A percentile compares a stretch with the other conserved stretches of the same genome.
These are phyloP conservation scores for Plasmodium knowlesi DNA, from an alignment of 169 alveolate genomes.

Conservation along the genomic window DNA sequence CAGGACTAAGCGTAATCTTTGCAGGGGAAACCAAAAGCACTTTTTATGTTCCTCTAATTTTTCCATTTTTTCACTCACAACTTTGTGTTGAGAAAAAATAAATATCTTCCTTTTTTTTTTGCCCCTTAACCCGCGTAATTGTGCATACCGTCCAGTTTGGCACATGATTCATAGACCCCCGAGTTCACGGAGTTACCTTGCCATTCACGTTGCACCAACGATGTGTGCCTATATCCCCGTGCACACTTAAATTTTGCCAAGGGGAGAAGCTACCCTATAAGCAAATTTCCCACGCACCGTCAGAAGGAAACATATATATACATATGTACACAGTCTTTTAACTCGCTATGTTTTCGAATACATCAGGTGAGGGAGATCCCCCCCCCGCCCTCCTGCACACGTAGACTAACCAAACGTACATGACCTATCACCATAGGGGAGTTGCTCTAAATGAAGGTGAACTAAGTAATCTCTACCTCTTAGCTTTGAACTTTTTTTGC, in stretches of 20 bases:
- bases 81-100: background rate
- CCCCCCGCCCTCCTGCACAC: background rate
- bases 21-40: background rate
- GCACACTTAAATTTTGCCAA: background rate
- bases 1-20: background rate
- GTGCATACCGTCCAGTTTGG: background rate
- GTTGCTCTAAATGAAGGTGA: background rate
- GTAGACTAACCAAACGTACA: background rate
- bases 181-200: background rate
- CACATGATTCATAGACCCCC: background rate
- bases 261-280: background rate
- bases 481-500: background rate
- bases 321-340: background rate
- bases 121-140: background rate
- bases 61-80: background rate
- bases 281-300: background rate
- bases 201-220: background rate
- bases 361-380: background rate
- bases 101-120: too few relatives aligned
- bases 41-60: background rate
- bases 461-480: background rate
- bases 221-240: background rate
- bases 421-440: background rate
- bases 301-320: background rate
- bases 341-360: background rate